Percentiles rank a stretch among this genome's conserved stretches.
Evolutionary conservation across 306 rosid genomes (phyloP).

Genomic region (Geum urbanum): DNA sequence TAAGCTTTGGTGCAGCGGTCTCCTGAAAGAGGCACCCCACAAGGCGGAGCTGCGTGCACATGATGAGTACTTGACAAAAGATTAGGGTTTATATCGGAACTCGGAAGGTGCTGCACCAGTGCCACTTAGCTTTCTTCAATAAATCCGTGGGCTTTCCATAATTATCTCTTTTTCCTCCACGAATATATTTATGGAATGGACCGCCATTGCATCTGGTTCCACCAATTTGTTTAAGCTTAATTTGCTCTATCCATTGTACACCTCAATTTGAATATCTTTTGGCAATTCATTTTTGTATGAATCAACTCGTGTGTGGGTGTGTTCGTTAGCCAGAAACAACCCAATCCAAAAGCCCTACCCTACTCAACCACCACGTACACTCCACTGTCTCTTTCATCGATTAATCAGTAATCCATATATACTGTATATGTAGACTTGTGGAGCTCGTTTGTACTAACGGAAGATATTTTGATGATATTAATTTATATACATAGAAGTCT

Average conservation of each 20-base stretch:
- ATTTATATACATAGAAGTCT: background rate
- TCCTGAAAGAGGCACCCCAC: background rate
- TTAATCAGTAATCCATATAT: background rate
- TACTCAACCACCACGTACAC: slow-evolving; percentile 1
- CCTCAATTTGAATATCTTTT: slow-evolving; percentile 4
- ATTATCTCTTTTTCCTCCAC: background rate
- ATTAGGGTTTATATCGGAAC: slow-evolving; percentile 12
- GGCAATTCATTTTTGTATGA: background rate
- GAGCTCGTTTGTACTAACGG: background rate
- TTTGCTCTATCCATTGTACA: background rate
- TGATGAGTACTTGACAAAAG: slow-evolving; percentile 26
- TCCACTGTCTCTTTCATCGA: slow-evolving; percentile 4
- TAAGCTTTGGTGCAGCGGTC: slow-evolving; percentile 12
- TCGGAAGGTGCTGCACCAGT: too few relatives aligned
- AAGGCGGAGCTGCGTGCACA: slow-evolving; percentile 5
- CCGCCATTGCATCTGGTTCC: background rate
- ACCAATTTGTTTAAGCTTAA: background rate
- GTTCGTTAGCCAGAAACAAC: background rate
- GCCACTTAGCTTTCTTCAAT: slow-evolving; percentile 6
- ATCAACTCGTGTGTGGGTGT: background rate
- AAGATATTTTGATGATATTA: background rate
- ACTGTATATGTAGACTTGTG: background rate
- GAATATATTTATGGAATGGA: background rate
- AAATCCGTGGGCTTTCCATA: slow-evolving; percentile 28
- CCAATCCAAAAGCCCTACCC: slow-evolving; percentile 1